These are phyloP conservation scores for Podaxis sp. DNA, from an alignment of 768 basidiomycete species.

Conservation along the genomic window DNA sequence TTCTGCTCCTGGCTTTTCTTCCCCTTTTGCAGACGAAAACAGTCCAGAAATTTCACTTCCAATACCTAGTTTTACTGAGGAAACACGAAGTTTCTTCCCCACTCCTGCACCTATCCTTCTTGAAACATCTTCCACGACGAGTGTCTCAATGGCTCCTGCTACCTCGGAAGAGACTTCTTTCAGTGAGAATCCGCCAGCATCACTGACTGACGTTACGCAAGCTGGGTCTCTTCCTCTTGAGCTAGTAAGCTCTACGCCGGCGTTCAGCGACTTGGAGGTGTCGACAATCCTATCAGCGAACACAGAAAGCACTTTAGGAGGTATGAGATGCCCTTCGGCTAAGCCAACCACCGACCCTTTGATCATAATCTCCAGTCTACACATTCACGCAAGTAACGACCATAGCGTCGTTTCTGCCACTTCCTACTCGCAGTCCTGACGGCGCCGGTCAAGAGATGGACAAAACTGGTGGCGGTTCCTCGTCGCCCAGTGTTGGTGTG, in stretches of 20 bases:
- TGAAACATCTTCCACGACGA: background rate
- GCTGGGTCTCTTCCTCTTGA: background rate
- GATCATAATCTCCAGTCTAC: background rate
- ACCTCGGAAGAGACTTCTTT: background rate
- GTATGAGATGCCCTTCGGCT: background rate
- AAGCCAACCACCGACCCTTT: background rate
- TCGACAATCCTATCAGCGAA: background rate
- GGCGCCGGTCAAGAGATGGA: background rate
- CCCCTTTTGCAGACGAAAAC: background rate
- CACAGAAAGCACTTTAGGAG: background rate
- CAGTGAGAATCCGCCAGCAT: background rate
- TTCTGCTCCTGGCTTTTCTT: background rate
- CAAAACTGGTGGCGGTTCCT: background rate
- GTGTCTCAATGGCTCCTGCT: background rate
- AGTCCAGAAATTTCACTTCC: background rate
- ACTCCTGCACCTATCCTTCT: background rate
- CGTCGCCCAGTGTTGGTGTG: background rate
- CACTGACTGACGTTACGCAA: background rate
- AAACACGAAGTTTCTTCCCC: background rate
- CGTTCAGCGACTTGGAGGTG: background rate
- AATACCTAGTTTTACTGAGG: background rate
- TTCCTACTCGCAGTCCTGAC: background rate
- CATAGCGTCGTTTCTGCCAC: background rate
- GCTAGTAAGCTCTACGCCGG: background rate
- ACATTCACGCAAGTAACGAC: slow-evolving; percentile 1